A percentile compares a stretch with the other conserved stretches of the same genome.
Evolutionary conservation across 306 rosid species (phyloP).

Genomic region (Adenanthera pavonina): DNA sequence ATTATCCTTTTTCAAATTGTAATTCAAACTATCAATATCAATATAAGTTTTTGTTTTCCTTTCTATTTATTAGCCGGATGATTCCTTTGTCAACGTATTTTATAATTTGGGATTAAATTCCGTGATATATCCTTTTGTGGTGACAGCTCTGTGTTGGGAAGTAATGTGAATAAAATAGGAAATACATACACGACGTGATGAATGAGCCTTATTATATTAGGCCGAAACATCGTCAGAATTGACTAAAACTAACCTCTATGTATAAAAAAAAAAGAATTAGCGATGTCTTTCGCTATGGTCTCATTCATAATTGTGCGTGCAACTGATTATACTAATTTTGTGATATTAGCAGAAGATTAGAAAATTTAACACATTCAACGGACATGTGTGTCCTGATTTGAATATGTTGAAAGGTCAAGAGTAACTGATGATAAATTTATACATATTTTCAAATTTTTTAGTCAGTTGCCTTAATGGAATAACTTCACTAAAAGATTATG

Average conservation of each 20-base stretch:
- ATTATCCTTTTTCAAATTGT: constrained; percentile 9
- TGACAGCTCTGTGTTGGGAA: not conserved
- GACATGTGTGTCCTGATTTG: not conserved
- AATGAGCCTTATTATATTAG: not conserved
- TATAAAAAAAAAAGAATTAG: not conserved
- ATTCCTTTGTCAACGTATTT: not conserved
- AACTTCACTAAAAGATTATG: not conserved
- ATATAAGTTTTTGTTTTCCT: not conserved
- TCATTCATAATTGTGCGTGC: not conserved
- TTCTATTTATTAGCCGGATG: not conserved
- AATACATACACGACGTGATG: not conserved
- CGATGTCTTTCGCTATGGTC: not conserved
- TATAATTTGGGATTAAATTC: not conserved
- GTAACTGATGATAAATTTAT: not conserved
- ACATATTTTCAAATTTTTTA: not conserved
- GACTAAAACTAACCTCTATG: not conserved
- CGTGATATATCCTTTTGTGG: not conserved
- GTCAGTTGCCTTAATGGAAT: too few species aligned
- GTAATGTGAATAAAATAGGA: constrained; percentile 7
- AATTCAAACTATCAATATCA: constrained; percentile 5
- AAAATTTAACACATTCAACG: not conserved
- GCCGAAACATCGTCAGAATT: not conserved
- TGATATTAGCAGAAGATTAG: not conserved
- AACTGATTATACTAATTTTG: not conserved
- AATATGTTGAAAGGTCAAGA: not conserved